These are phyloP conservation scores for Dacryopinax primogenitus DNA, from an alignment of 768 basidiomycete species.

Conservation along the genomic window DNA sequence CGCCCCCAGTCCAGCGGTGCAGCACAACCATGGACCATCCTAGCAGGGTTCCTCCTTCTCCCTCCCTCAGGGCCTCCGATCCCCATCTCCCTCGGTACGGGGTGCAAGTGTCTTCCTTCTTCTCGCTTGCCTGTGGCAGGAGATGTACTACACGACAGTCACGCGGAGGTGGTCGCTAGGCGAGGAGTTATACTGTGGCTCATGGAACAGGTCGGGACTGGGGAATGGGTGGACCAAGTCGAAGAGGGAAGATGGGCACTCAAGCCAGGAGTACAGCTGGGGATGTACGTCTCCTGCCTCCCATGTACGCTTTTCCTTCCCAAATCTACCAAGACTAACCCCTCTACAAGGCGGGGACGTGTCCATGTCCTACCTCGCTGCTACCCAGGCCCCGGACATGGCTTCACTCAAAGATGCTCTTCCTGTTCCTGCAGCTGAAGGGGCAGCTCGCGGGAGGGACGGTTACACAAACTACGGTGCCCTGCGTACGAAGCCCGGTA, in stretches of 20 bases:
- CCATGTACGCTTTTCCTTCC: constrained; percentile 34
- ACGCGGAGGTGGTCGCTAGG: constrained; percentile 85
- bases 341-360: constrained; percentile 67
- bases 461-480: constrained; percentile 63
- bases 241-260: constrained; percentile 36
- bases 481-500: constrained; percentile 82
- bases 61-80: neutral
- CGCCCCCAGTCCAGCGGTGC: neutral
- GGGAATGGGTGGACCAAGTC: constrained; percentile 35
- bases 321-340: constrained; percentile 1
- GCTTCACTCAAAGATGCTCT: constrained; percentile 50
- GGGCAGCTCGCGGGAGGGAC: constrained; percentile 59
- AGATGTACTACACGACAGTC: constrained; percentile 74
- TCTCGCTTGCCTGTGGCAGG: constrained; percentile 49
- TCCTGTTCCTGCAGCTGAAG: constrained; percentile 11
- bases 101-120: constrained; percentile 72
- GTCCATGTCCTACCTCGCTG: constrained; percentile 64
- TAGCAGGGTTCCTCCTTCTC: constrained; percentile 26
- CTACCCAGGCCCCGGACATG: constrained; percentile 58
- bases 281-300: constrained; percentile 65
- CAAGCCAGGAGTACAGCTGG: constrained; percentile 36
- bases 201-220: constrained; percentile 45
- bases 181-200: constrained; percentile 69
- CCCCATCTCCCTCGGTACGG: constrained; percentile 56
- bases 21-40: constrained; percentile 27